These are phyloP conservation scores for Pythium folliculosum DNA, from an alignment of 352 stramenopile genomes.

Conservation along the genomic window DNA sequence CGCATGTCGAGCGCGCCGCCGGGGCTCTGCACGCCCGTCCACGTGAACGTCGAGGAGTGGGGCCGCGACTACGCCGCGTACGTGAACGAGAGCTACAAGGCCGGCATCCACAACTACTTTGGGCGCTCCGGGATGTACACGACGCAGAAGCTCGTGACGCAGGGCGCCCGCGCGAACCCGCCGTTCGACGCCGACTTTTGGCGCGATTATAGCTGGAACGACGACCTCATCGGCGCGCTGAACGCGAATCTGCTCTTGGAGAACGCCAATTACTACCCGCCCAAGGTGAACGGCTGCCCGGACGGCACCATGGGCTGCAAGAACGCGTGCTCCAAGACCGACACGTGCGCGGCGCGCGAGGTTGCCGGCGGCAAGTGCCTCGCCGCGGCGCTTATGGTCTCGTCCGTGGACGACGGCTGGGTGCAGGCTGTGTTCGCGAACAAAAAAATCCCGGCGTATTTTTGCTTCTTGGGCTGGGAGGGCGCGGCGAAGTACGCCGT, in stretches of 20 bases:
- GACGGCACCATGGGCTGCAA: slow-evolving; percentile 39
- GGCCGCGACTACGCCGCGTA: slow-evolving; percentile 21
- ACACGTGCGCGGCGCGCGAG: slow-evolving; percentile 39
- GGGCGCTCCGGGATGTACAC: slow-evolving; percentile 45
- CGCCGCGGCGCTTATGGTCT: slow-evolving; percentile 37
- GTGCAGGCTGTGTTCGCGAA: slow-evolving; percentile 40
- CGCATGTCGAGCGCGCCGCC: slow-evolving; percentile 33
- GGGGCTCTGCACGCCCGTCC: slow-evolving; percentile 36
- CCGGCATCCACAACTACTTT: slow-evolving; percentile 32
- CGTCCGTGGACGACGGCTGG: slow-evolving; percentile 32
- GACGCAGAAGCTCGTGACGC: slow-evolving; percentile 35
- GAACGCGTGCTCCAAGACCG: slow-evolving; percentile 38
- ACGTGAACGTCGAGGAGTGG: slow-evolving; percentile 48
- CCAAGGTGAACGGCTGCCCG: slow-evolving; percentile 16
- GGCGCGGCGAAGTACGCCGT: slow-evolving; percentile 19
- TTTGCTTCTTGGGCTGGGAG: slow-evolving; percentile 37
- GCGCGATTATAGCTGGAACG: slow-evolving; percentile 35
- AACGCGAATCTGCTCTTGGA: slow-evolving; percentile 9
- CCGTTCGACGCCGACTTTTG: slow-evolving; percentile 44
- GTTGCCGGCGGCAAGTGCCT: slow-evolving; percentile 37
- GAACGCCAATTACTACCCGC: slow-evolving; percentile 43
- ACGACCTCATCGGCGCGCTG: slow-evolving; percentile 34
- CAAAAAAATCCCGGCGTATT: slow-evolving; percentile 41
- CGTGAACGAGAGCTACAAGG: slow-evolving; percentile 33
- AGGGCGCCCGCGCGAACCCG: slow-evolving; percentile 13